A percentile compares a stretch with the other conserved stretches of the same genome.
Conservation (phyloP, 2,329 filamentous ascomycete species). For the Fusarium irregulare region DNA sequence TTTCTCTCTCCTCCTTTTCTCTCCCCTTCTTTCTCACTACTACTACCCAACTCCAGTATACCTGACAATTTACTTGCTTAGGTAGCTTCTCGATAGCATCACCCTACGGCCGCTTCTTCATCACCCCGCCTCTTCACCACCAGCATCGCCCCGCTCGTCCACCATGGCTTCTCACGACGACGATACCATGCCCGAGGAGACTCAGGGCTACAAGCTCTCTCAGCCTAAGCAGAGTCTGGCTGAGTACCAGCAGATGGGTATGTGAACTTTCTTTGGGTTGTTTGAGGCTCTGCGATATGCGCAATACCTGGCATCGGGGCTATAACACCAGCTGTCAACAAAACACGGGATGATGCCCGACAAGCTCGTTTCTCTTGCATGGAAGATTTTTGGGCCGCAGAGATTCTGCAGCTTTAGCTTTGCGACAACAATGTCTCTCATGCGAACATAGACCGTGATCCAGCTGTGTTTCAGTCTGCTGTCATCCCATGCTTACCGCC, state of each 20-base stretch:
- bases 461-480: background rate
- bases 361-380: conserved; percentile 3
- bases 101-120: conserved; percentile 21
- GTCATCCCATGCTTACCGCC: conserved; percentile 7
- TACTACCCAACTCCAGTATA: conserved; percentile 24
- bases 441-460: background rate
- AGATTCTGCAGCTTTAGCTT: background rate
- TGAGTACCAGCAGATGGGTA: conserved; percentile 94
- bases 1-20: conserved; percentile 23
- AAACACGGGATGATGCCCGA: conserved; percentile 19
- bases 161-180: conserved; percentile 78
- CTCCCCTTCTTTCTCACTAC: conserved; percentile 31
- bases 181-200: conserved; percentile 87
- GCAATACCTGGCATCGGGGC: conserved; percentile 5
- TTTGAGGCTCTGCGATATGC: conserved; percentile 29
- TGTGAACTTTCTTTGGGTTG: conserved; percentile 49
- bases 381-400: background rate
- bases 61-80: conserved; percentile 11
- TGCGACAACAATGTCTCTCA: background rate
- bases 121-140: conserved; percentile 31
- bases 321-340: conserved; percentile 17
- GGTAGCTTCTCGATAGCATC: conserved; percentile 25
- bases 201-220: conserved; percentile 96
- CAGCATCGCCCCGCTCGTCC: conserved; percentile 39
- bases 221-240: conserved; percentile 96